A percentile compares a stretch with the other conserved stretches of the same genome.
These are phyloP conservation scores for Rhynchospora tenuis DNA, from an alignment of 176 grass and related monocot genomes.

Conservation along the genomic window DNA sequence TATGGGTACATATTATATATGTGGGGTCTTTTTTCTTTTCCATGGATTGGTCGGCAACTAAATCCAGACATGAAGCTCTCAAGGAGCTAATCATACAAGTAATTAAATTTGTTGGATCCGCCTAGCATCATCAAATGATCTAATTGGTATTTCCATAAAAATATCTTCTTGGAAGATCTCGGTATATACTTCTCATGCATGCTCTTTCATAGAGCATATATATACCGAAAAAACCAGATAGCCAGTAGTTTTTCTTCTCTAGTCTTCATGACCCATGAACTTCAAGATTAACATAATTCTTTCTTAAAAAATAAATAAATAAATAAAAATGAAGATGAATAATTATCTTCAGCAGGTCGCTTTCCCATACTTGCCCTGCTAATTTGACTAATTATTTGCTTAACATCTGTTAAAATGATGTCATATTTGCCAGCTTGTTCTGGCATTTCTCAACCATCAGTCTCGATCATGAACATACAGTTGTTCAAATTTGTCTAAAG, in stretches of 20 bases:
- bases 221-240: background rate
- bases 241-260: background rate
- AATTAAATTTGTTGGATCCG: background rate
- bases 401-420: slow-evolving; percentile 7
- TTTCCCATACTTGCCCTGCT: background rate
- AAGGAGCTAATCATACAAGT: no score
- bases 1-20: no score
- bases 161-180: background rate
- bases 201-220: background rate
- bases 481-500: background rate
- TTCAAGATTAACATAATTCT: background rate
- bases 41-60: background rate
- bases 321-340: background rate
- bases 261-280: background rate
- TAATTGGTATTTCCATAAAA: background rate
- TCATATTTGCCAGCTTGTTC: slow-evolving; percentile 5
- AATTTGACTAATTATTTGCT: slow-evolving; percentile 15
- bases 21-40: background rate
- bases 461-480: background rate
- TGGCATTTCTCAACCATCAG: slow-evolving; percentile 1
- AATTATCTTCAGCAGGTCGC: background rate
- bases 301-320: background rate
- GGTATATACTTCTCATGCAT: background rate
- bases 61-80: background rate
- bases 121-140: background rate